Evolutionary conservation across 306 rosid species (phyloP), one percentile per base, ranked within the genome.

Genomic region (Cucumis melo): DNA sequence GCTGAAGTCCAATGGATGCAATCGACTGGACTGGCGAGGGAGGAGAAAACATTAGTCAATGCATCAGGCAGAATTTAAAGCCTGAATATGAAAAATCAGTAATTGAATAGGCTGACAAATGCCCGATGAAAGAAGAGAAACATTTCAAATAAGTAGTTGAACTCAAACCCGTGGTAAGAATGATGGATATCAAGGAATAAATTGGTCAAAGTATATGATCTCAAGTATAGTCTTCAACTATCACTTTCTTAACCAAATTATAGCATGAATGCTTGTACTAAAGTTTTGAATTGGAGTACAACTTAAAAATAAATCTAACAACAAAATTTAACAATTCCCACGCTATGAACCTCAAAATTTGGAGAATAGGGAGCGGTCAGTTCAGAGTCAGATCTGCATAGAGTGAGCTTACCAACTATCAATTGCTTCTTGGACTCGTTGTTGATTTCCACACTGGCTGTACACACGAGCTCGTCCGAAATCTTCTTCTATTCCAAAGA

Each of bases 1-100:
- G 99, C 96, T 77, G 99, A 92, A 83, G 97, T 92, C 99, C 99
- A 94, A 77, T 94, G 97, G 84, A 94, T 94, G 89, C 99, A 94
- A 71, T 94, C 97, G 71, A 94, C 97, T 73, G 99, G 99, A 86
- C 99, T 94, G 91, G 77, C 80, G 84, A 19, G 53, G 8, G 76
- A 79, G 23, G 75, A 80, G 27, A 72, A 63, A 46, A 32, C 74
- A 64, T 71, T 41, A 78, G 54, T 60, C 51, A 10, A 66, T 20
- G 10, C 29, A 66, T 38, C 32, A 70, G 57, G 38, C 13, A 70
- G 24, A 70, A 6, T 44, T 21, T 13, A 12, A 70, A 24, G 21
- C 39, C 38, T 1, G 51, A 38, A 38, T 65, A 16, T 4, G 50
- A n/a, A n/a, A 10, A 66, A 66, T 39, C 5, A 1, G 14, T 39